phyloP scores from a whole-genome alignment of 805 yeast species.

The Barnettozyma populi region DNA sequence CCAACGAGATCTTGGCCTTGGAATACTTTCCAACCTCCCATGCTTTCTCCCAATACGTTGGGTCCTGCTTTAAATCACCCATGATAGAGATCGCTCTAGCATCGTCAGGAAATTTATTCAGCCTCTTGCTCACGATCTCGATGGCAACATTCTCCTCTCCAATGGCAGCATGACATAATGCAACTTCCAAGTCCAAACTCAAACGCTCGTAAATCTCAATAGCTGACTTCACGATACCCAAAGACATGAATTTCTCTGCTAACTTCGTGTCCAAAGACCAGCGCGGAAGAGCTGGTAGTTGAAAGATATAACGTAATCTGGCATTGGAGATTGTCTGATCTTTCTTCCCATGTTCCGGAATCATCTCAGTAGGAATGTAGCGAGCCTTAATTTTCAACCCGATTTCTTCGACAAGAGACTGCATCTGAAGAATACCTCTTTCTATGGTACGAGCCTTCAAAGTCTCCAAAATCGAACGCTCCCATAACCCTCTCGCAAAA shows the following conservation, averaged over 20 bases:
- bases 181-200: constrained; percentile 73
- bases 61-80: constrained; percentile 81
- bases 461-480: constrained; percentile 79
- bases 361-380: constrained; percentile 38
- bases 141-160: constrained; percentile 70
- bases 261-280: constrained; percentile 79
- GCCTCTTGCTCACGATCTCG: constrained; percentile 46
- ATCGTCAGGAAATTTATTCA: constrained; percentile 58
- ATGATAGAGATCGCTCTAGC: constrained; percentile 78
- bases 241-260: constrained; percentile 80
- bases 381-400: constrained; percentile 61
- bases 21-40: constrained; percentile 85
- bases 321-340: constrained; percentile 29
- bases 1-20: constrained; percentile 79
- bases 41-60: constrained; percentile 71
- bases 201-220: constrained; percentile 82
- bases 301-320: constrained; percentile 66
- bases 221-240: constrained; percentile 84
- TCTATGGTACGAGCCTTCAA: constrained; percentile 81
- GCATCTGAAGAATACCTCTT: constrained; percentile 90
- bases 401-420: constrained; percentile 82
- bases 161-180: constrained; percentile 82
- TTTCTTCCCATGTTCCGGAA: constrained; percentile 16
- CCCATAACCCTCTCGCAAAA: constrained; percentile 83
- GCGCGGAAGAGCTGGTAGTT: constrained; percentile 70